Percentiles rank a stretch among this genome's conserved stretches.
Evolutionary conservation across 1,139 yeast genomes (phyloP).

Genomic region (Yamadazyma membranifaciens): DNA sequence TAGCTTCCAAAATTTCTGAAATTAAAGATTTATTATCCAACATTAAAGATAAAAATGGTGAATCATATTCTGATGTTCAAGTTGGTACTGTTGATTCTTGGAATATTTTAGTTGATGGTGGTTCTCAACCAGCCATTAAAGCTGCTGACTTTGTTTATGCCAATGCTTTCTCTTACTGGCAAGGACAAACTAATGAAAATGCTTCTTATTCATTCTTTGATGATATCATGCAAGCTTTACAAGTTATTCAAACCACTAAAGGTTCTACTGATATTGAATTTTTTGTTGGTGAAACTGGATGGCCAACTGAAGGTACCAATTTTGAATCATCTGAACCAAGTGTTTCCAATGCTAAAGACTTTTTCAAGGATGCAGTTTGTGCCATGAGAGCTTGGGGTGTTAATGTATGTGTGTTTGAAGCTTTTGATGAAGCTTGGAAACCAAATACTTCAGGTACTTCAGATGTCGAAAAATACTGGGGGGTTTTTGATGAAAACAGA

Average conservation of each 20-base stretch:
- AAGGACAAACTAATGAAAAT: constrained; percentile 81
- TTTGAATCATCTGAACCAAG: constrained; percentile 66
- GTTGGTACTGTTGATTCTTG: constrained; percentile 97
- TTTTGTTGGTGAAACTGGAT: constrained; percentile 99
- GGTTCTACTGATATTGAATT: constrained; percentile 81
- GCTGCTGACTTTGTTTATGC: constrained; percentile 85
- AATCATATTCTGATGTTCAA: constrained; percentile 64
- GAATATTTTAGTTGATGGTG: constrained; percentile 85
- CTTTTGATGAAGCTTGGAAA: constrained; percentile 95
- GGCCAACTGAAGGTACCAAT: constrained; percentile 89
- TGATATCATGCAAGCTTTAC: constrained; percentile 95
- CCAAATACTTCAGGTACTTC: constrained; percentile 82
- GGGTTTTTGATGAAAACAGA: constrained; percentile 67
- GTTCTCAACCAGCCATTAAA: constrained; percentile 62
- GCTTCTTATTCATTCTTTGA: constrained; percentile 89
- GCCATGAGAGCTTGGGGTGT: constrained; percentile 95
- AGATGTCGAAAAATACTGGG: constrained; percentile 92
- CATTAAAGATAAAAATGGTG: constrained; percentile 78
- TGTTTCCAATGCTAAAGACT: constrained; percentile 67
- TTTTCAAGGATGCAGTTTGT: constrained; percentile 87
- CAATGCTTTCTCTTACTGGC: constrained; percentile 98
- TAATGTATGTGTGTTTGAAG: constrained; percentile 89
- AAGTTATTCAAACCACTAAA: constrained; percentile 77
- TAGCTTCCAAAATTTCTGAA: constrained; percentile 61
- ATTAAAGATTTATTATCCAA: constrained; percentile 54